Evolutionary conservation across 2,329 filamentous ascomycete species (phyloP).

Genomic region (Phaeoacremonium minimum): DNA sequence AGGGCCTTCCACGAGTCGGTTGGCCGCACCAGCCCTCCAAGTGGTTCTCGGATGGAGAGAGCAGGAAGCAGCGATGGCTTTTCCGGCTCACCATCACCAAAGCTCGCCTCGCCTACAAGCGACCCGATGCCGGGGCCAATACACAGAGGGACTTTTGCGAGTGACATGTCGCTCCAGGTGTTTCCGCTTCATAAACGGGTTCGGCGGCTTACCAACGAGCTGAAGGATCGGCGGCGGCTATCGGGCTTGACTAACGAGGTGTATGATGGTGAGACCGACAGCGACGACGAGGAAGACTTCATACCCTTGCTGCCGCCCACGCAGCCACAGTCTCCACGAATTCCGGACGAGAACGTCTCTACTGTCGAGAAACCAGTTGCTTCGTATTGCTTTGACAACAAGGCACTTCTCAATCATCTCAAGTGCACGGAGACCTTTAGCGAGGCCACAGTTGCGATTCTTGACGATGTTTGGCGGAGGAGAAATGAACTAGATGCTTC

Average conservation of each 20-base stretch:
- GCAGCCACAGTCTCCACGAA: background rate
- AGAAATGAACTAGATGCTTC: constrained; percentile 25
- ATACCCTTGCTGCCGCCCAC: constrained; percentile 6
- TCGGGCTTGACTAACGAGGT: constrained; percentile 2
- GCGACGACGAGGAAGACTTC: constrained; percentile 1
- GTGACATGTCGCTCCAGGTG: constrained; percentile 2
- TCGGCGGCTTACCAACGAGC: constrained; percentile 5
- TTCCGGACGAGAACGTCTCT: background rate
- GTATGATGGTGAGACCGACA: constrained; percentile 1
- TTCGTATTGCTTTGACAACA: constrained; percentile 1
- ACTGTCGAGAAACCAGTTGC: constrained; percentile 3
- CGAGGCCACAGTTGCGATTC: constrained; percentile 15
- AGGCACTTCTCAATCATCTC: constrained; percentile 6
- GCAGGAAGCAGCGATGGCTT: constrained; percentile 4
- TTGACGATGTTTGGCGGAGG: constrained; percentile 27
- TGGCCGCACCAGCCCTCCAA: background rate
- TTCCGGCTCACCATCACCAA: constrained; percentile 1
- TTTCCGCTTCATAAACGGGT: constrained; percentile 1
- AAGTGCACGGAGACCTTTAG: constrained; percentile 1
- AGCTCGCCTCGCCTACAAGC: background rate
- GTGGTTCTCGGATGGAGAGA: constrained; percentile 5
- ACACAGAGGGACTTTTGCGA: constrained; percentile 1
- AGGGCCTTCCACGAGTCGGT: constrained; percentile 2
- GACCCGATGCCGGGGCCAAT: constrained; percentile 1
- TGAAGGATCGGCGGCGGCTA: constrained; percentile 2